Percentiles rank a stretch among this genome's conserved stretches.
Evolutionary conservation across 1,284 basidiomycete genomes (phyloP).

Genomic region (Chalciporus piperatoides): DNA sequence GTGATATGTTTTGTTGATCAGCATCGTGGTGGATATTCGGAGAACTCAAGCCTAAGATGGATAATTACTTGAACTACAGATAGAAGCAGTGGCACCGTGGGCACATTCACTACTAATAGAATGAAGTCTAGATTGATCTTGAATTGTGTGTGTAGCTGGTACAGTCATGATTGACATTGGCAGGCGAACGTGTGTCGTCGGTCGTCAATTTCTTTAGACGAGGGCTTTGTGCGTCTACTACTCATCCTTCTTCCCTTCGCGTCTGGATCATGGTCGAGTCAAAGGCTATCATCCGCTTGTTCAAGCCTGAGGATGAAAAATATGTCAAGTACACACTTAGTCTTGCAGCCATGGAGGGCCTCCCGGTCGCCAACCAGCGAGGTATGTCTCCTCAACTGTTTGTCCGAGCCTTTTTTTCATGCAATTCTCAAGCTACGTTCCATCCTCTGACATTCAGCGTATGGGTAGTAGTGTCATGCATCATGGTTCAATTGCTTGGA

Average conservation of each 20-base stretch:
- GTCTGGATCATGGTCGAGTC: constrained; percentile 25
- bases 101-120: too few species aligned
- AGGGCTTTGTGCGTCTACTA: neutral
- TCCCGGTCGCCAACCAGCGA: constrained; percentile 65
- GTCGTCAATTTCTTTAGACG: neutral
- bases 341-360: constrained; percentile 65
- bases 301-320: constrained; percentile 49
- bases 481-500: constrained; percentile 55
- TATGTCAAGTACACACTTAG: constrained; percentile 63
- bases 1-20: constrained; percentile 74
- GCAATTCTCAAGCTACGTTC: constrained; percentile 46
- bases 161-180: neutral
- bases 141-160: too few species aligned
- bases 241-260: neutral
- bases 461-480: constrained; percentile 58
- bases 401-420: neutral
- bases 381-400: constrained; percentile 37
- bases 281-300: constrained; percentile 53
- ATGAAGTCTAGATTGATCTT: too few species aligned
- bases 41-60: neutral
- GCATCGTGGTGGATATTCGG: constrained; percentile 45
- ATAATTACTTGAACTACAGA: neutral
- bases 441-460: constrained; percentile 56
- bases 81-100: too few species aligned
- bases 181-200: constrained; percentile 7